Evolutionary conservation across 2,329 filamentous ascomycete species (phyloP), one percentile per base, ranked within the genome.

Genomic region (Exserohilum turcica): DNA sequence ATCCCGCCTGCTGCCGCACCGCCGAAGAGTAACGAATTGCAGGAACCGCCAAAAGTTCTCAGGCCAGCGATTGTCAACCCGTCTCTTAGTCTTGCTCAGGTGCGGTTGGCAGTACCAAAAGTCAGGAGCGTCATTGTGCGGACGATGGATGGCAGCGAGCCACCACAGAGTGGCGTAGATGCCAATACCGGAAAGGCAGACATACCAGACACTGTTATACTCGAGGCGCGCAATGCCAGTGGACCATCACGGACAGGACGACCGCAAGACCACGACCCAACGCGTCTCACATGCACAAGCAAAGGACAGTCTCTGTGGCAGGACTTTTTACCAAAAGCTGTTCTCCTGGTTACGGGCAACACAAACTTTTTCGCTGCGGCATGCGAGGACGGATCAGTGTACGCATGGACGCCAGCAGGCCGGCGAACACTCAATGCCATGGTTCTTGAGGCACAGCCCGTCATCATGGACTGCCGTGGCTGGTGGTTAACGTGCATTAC

Each of bases 401-500:
- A 96, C 69, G 84, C 91, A 7, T 99, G 94, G 92, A 93, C 92
- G 1, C 91, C 93, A 1, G 91, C 92, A 12, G 94, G 94, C 10
- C 86, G 95, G 57, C 85, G 95, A 46, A 80, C 96, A 18, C 80
- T 96, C 49, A 96, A 91, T 66, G 87, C 92, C 4, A 82, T 97
- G 60, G 84, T 97, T 5, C 78, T 97, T 13, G 94, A 99, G 76
- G 87, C 93, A 2, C 92, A 97, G 66, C 91, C 94, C 0, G 92
- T 97, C 28, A 94, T 99, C 51, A 81, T 99, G 21, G 94, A 97
- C 72, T 93, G 89, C 66, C 86, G 92, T 50, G 90, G 90, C 9
- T 89, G 89, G 77, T 97, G 91, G 90, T 78, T 99, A 5, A 81
- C 99, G 44, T 93, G 90, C 69, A 89, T 99, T 59, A 93, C 91